Percentiles rank a stretch among this genome's conserved stretches.
Evolutionary conservation across 2,329 filamentous ascomycete species (phyloP).

Genomic region (Colletotrichum tamarilloi): DNA sequence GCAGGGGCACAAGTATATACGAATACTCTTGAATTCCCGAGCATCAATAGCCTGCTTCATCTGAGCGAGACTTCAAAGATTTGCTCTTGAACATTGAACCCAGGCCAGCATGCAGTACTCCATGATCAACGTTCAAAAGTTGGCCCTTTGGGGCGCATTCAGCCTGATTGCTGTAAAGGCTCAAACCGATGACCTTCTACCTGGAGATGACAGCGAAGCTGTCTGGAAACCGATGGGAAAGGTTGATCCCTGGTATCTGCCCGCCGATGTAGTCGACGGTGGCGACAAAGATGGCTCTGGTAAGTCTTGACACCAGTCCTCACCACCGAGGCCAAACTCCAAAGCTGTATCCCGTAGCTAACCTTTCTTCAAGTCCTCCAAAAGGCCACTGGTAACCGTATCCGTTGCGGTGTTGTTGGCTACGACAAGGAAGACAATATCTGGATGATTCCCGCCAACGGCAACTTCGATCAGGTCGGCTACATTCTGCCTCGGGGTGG

Average conservation of each 20-base stretch:
- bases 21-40: neutral
- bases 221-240: neutral
- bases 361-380: neutral
- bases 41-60: neutral
- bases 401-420: slow-evolving; percentile 6
- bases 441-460: neutral
- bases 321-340: neutral
- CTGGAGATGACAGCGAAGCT: neutral
- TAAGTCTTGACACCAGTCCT: neutral
- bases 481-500: slow-evolving; percentile 9
- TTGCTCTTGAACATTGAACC: neutral
- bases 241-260: neutral
- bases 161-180: neutral
- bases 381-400: neutral
- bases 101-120: neutral
- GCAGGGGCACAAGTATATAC: neutral
- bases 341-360: neutral
- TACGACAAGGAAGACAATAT: neutral
- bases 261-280: neutral
- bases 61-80: neutral
- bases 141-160: neutral
- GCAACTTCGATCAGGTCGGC: neutral
- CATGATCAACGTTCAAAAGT: neutral
- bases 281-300: neutral
- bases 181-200: neutral